Conservation (phyloP, 148 eudicot species). For the Camellia granthamiana region DNA sequence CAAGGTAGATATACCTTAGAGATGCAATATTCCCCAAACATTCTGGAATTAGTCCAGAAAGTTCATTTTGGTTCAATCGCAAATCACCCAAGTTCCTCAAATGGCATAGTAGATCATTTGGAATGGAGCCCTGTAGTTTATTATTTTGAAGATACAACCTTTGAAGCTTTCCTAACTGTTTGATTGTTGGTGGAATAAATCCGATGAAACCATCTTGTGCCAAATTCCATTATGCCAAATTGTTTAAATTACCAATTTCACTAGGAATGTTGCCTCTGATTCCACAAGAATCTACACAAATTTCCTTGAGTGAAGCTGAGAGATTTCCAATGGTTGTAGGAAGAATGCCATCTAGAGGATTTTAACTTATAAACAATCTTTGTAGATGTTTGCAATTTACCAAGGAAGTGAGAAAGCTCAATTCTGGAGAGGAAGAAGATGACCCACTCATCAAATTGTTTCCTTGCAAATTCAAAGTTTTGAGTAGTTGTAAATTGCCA, state of each 20-base stretch:
- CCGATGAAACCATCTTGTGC: neutral
- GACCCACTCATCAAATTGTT: neutral
- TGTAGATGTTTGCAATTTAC: neutral
- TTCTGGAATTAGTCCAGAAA: no score
- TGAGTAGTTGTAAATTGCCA: neutral
- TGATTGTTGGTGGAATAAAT: neutral
- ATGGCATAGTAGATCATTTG: neutral
- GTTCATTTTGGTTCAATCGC: no score
- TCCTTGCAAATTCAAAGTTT: rapidly evolving
- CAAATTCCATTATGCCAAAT: neutral
- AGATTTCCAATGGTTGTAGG: neutral
- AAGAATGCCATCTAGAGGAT: neutral
- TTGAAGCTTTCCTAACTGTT: neutral
- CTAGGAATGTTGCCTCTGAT: neutral
- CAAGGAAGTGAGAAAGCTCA: neutral
- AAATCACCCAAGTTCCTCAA: neutral
- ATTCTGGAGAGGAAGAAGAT: neutral
- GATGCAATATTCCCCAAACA: neutral
- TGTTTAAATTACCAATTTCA: neutral
- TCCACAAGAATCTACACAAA: neutral
- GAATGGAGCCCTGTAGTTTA: neutral
- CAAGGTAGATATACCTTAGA: neutral
- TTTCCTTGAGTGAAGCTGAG: neutral
- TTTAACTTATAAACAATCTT: neutral
- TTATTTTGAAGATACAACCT: neutral